These are phyloP conservation scores for Lyophyllum atratum DNA, from an alignment of 768 basidiomycete species.

Conservation along the genomic window DNA sequence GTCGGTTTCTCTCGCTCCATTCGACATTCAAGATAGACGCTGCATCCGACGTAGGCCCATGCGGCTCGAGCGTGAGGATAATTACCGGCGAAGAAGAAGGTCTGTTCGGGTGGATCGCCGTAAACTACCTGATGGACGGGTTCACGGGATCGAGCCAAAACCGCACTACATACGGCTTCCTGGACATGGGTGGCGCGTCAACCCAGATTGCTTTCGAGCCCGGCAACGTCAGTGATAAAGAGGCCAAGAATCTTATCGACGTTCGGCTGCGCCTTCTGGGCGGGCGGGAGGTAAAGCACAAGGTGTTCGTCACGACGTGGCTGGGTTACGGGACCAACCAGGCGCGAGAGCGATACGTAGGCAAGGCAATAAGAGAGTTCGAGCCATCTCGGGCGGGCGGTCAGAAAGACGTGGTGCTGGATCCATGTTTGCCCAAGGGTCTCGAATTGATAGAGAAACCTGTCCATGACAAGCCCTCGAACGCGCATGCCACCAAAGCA, in stretches of 20 bases:
- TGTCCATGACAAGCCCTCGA: constrained; percentile 39
- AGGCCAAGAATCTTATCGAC: constrained; percentile 68
- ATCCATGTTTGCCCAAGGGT: constrained; percentile 89
- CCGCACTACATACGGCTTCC: constrained; percentile 91
- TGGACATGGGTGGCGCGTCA: constrained; percentile 99
- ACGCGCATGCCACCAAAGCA: constrained; percentile 46
- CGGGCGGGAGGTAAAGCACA: constrained; percentile 86
- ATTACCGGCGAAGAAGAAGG: constrained; percentile 99
- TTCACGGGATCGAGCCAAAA: constrained; percentile 61
- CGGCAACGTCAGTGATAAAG: constrained; percentile 52
- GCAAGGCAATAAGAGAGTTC: constrained; percentile 60
- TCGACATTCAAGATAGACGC: constrained; percentile 79
- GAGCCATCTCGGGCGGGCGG: constrained; percentile 39
- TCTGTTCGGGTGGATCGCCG: constrained; percentile 97
- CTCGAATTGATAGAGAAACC: constrained; percentile 63
- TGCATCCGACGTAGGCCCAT: constrained; percentile 71
- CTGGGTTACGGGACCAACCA: constrained; percentile 97
- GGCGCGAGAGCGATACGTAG: constrained; percentile 92
- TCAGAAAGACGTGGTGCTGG: constrained; percentile 51
- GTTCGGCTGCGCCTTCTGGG: constrained; percentile 81
- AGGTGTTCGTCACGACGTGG: constrained; percentile 98
- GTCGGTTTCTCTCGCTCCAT: constrained; percentile 70
- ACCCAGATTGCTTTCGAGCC: constrained; percentile 99
- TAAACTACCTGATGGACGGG: constrained; percentile 98
- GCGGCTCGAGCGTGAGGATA: constrained; percentile 90